Evolutionary conservation across 345 rosid genomes (phyloP), one percentile per base, ranked within the genome.

Genomic region (Brassica carinata): DNA sequence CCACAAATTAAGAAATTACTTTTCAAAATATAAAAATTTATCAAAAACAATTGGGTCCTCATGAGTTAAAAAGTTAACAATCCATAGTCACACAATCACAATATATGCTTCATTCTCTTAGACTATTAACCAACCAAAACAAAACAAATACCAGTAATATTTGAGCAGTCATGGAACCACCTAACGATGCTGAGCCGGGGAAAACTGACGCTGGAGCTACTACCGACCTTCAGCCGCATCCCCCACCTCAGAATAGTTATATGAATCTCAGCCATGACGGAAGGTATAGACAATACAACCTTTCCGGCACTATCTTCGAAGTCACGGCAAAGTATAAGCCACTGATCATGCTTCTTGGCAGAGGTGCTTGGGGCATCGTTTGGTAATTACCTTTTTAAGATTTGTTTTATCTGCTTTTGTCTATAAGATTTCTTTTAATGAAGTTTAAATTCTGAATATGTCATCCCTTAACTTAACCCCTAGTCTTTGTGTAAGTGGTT

Each of bases 311-410:
- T 78, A 88, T 89, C 18, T 94, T 94, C 58, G 94, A 91, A 83
- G 91, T 92, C 77, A 87, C 97, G 1, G 85, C 94, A 61, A 94
- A 94, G 84, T 92, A 94, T 75, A 87, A 83, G 82, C 94, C 98
- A 53, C 97, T 94, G 45, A 88, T 90, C 66, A 72, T 80, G 88
- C 90, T 92, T 51, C 85, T 92, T 83, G 98, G 98, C 40, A 90
- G 85, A 51, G 98, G 98, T 15, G 94, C 95, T 4, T 94, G 85
- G 76, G 98, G 98, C 79, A 84, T 90, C 82, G 94, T 92, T 77
- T 94, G 98, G 98, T 94, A 80, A 40, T 71, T 43, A 72, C 2
- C 23, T 45, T 64, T 51, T 55, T 30, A 17, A 63, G 31, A 45
- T 66, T 31, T n/a, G 23, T 67, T 68, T 14, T 68, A 45, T 64